Percentiles rank a stretch among this genome's conserved stretches.
These are phyloP conservation scores for Glonium stellatum DNA, from an alignment of 495 filamentous ascomycete species.

Conservation along the genomic window DNA sequence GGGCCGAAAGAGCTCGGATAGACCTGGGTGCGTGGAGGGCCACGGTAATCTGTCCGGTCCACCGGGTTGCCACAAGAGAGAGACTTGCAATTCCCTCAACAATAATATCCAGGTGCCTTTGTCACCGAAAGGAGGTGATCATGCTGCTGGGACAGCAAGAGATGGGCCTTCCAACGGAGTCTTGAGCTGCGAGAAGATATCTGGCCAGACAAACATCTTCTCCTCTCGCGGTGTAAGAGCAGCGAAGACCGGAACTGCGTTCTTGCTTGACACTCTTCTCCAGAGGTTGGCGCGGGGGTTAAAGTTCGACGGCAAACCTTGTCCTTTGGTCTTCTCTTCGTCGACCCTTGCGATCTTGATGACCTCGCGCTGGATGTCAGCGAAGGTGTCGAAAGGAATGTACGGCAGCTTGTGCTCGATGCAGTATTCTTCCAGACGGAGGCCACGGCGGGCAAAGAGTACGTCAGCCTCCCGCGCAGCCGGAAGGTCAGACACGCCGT, in stretches of 20 bases:
- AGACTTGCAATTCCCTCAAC: no score
- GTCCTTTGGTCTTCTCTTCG: constrained; percentile 56
- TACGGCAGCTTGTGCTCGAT: constrained; percentile 56
- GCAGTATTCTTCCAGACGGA: constrained; percentile 68
- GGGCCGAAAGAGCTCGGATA: not conserved
- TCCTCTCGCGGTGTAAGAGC: constrained; percentile 54
- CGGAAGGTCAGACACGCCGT: constrained; percentile 69
- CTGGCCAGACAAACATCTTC: constrained; percentile 62
- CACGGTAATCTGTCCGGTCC: no score
- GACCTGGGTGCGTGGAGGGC: no score
- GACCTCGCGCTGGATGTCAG: constrained; percentile 60
- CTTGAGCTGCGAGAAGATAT: constrained; percentile 33
- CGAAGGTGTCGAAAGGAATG: constrained; percentile 60
- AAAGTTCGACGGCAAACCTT: constrained; percentile 55
- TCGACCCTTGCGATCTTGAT: constrained; percentile 54
- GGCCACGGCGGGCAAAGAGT: constrained; percentile 62
- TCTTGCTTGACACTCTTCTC: constrained; percentile 56
- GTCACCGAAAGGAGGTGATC: not conserved
- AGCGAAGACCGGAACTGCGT: constrained; percentile 50
- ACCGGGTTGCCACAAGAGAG: no score
- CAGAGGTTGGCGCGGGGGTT: constrained; percentile 69
- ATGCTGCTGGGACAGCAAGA: constrained; percentile 2
- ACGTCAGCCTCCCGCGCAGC: constrained; percentile 70
- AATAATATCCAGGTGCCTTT: no score
- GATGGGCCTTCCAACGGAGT: constrained; percentile 4